These are phyloP conservation scores for Malassezia caprae DNA, from an alignment of 1,284 basidiomycete genomes.

Conservation along the genomic window DNA sequence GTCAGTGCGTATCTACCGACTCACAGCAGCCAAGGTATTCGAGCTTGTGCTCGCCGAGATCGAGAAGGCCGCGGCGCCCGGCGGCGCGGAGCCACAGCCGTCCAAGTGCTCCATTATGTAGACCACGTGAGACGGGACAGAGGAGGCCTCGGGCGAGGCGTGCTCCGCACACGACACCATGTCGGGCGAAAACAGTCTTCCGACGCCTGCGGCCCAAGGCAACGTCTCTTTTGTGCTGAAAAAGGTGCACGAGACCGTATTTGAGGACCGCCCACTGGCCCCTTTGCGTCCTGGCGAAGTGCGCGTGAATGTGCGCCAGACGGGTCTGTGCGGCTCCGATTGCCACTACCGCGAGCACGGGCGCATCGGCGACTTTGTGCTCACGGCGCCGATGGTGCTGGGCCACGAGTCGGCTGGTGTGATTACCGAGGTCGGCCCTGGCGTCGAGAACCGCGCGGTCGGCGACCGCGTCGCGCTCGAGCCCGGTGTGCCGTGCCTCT, in stretches of 20 bases:
- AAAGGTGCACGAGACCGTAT: constrained; percentile 62
- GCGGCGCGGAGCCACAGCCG: constrained; percentile 36
- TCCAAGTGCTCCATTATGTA: constrained; percentile 44
- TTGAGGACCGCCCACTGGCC: constrained; percentile 66
- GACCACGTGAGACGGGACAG: neutral
- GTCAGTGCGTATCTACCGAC: constrained; percentile 25
- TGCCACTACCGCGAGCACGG: constrained; percentile 49
- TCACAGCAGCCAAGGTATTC: constrained; percentile 34
- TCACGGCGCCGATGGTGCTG: constrained; percentile 67
- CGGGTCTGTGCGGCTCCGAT: constrained; percentile 65
- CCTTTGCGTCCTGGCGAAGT: constrained; percentile 61
- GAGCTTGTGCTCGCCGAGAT: constrained; percentile 44
- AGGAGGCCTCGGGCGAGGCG: neutral
- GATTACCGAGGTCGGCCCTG: constrained; percentile 57
- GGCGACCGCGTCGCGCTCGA: constrained; percentile 80
- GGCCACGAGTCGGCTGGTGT: constrained; percentile 59
- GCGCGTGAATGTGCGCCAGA: constrained; percentile 80
- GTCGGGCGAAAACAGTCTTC: constrained; percentile 32
- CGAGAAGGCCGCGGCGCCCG: constrained; percentile 31
- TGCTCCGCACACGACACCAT: constrained; percentile 1
- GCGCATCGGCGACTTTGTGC: constrained; percentile 58
- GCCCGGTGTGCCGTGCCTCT: constrained; percentile 64
- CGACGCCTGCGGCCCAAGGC: constrained; percentile 28
- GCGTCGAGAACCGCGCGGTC: constrained; percentile 63
- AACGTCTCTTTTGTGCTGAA: constrained; percentile 72